Conservation (phyloP, 352 stramenopile species). For the Phytophthora multivora region DNA sequence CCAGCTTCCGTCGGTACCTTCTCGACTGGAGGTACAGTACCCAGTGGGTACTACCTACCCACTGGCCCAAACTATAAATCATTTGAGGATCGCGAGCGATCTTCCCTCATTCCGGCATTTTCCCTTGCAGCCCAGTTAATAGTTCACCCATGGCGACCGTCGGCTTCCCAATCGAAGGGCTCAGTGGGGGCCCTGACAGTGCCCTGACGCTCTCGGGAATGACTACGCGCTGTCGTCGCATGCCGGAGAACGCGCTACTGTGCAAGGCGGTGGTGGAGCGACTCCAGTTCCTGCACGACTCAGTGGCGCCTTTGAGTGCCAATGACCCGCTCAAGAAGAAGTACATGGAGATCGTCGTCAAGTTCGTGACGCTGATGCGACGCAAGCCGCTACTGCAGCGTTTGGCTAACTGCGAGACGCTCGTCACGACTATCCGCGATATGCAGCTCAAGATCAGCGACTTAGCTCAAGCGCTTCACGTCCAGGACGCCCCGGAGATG, state of each 20-base stretch:
- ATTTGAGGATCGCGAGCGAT: background rate
- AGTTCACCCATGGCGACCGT: background rate
- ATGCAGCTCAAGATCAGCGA: conserved; percentile 24
- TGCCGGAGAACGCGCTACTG: conserved; percentile 19
- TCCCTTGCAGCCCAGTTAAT: background rate
- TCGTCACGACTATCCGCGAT: conserved; percentile 3
- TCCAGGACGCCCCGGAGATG: background rate
- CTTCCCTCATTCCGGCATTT: conserved; percentile 10
- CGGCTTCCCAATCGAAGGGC: conserved; percentile 10
- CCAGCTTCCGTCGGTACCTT: background rate
- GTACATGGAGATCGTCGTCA: conserved; percentile 13
- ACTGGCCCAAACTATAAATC: conserved; percentile 8
- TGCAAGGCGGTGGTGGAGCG: background rate
- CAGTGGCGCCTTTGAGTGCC: conserved; percentile 25
- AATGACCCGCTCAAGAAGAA: conserved; percentile 45
- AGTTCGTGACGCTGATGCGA: conserved; percentile 19
- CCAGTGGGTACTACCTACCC: no score
- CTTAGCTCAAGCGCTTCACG: conserved; percentile 2
- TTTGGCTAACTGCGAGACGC: conserved; percentile 20
- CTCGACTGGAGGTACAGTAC: background rate
- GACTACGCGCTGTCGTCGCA: conserved; percentile 5
- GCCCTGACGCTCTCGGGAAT: conserved; percentile 7
- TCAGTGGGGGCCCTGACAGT: conserved; percentile 7
- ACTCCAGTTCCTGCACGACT: conserved; percentile 18
- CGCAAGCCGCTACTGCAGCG: conserved; percentile 24